Base-by-base conservation (phyloP, 768 basidiomycete species). In the Russula olivacea region DNA sequence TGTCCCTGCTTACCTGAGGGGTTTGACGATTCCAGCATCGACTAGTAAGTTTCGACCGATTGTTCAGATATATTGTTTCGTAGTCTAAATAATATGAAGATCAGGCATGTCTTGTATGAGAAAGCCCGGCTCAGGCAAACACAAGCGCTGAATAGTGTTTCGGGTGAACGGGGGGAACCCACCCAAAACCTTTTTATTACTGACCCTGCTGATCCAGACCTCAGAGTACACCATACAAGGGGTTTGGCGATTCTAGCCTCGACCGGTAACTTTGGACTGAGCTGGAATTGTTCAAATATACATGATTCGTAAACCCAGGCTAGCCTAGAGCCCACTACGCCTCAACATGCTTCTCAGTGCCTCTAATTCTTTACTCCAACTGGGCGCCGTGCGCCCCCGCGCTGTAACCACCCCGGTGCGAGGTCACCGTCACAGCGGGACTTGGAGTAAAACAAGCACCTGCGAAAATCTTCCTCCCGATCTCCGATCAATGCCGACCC, bases 361-460 rank as follows among this genome's bases (percentile, higher is more conserved):
- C 43, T 34, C 58, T 21, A 36, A 51, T 28, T 17, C 45, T 34
- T 41, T 21, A 8, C 21, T 60, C 4, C 36, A 51, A 43, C 34
- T 55, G 38, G 52, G 52, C 3, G n/a, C n/a, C n/a, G 58, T 41
- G 1, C 58, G 58, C 30, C 58, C 40, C 14, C 58, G 58, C 48
- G 47, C 49, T 4, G 58, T 60, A 12, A 64, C 58, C 14, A 50
- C 63, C 8, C 58, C 58, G 14, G 47, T 59, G 53, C 34, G 49
- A 36, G 21, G 45, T 9, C 47, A 11, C 58, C 25, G 7, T 45
- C 52, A 10, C 17, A 55, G 52, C 58, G 34, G 63, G 58, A 64
- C 63, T 60, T 55, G 52, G 43, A 47, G 17, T 10, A 53, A 30
- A 36, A 43, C 15, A 38, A 54, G 38, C 52, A 28, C 11, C n/a